phyloP scores from a whole-genome alignment of 768 basidiomycete species.

The Podaxis carcinomalis region DNA sequence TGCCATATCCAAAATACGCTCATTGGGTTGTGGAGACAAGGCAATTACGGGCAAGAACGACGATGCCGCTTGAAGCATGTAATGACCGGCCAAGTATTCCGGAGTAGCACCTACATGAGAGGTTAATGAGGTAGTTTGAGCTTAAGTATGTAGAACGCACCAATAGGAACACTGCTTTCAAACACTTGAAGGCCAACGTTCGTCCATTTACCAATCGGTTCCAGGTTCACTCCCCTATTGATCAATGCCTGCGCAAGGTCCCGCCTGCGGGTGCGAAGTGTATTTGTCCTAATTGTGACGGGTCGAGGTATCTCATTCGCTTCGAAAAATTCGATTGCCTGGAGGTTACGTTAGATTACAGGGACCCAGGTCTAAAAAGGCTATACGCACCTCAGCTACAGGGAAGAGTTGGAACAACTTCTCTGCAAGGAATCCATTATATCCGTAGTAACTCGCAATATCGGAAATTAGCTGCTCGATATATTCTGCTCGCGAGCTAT shows the following conservation, averaged over 20 bases:
- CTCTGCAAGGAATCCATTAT: conserved; percentile 92
- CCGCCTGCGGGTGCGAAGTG: conserved; percentile 85
- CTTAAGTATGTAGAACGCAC: conserved; percentile 21
- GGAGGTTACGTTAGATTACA: conserved; percentile 11
- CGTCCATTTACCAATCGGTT: conserved; percentile 99
- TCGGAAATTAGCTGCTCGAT: conserved; percentile 83
- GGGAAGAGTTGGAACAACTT: conserved; percentile 94
- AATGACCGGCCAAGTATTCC: conserved; percentile 97
- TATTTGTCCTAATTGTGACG: conserved; percentile 97
- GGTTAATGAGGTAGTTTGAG: background rate
- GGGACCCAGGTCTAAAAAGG: background rate
- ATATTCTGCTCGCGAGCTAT: conserved; percentile 86
- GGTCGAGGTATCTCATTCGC: conserved; percentile 94
- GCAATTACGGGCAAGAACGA: conserved; percentile 99
- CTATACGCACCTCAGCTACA: conserved; percentile 70
- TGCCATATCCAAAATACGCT: conserved; percentile 97
- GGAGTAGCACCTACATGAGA: conserved; percentile 66
- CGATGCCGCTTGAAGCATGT: conserved; percentile 98
- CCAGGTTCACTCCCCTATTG: conserved; percentile 94
- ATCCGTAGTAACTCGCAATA: conserved; percentile 94
- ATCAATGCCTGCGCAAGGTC: conserved; percentile 93
- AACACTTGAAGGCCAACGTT: conserved; percentile 99
- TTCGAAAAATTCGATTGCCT: conserved; percentile 99
- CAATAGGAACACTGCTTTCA: conserved; percentile 93
- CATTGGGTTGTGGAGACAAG: conserved; percentile 86